Base-by-base conservation (phyloP, 345 rosid species). In the Lagerstroemia speciosa region DNA sequence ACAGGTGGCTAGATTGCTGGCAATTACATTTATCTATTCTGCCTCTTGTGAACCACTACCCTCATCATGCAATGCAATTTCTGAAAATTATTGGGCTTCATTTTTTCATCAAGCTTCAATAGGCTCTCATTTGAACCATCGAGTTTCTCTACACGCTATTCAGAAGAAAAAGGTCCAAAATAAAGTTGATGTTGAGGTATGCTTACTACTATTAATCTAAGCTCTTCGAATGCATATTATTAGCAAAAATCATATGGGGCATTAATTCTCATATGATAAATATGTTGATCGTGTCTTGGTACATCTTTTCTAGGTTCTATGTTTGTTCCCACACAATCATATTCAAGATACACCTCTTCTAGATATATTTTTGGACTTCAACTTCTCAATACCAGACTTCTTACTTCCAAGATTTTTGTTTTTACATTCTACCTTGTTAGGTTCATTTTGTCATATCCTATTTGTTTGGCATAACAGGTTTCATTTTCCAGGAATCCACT, bases 71-170 rank as follows among this genome's bases (percentile, higher is more conserved):
- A 83, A 84, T 63, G 83, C 55, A 67, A 84, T 88, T 45, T 84
- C 96, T 68, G 83, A 83, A 81, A 85, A 89, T 75, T 87, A 87
- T 7, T 94, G 95, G 99, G 97, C 95, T 81, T 84, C 95, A 67
- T 89, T 75, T 81, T 94, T 89, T 72, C 97, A 94, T 82, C 99
- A 94, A 83, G 95, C 96, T 78, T 91, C 99, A 55, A 76, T 94
- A 76, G 92, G 96, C 61, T 81, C 89, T 64, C 87, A 89, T 76
- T 78, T 84, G 67, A 94, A 81, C 70, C 71, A 77, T 78, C 87
- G 82, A 67, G 84, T 89, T 78, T 78, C 84, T 72, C 77, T 83
- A 45, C 85, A 81, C 72, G 64, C 74, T 74, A 77, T 74, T 64
- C 48, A 71, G 76, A 79, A 79, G 76, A 61, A 38, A 65, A 80